Evolutionary conservation across 2,329 filamentous ascomycete species (phyloP), one percentile per base, ranked within the genome.

Genomic region (Penicillium corylophilum): DNA sequence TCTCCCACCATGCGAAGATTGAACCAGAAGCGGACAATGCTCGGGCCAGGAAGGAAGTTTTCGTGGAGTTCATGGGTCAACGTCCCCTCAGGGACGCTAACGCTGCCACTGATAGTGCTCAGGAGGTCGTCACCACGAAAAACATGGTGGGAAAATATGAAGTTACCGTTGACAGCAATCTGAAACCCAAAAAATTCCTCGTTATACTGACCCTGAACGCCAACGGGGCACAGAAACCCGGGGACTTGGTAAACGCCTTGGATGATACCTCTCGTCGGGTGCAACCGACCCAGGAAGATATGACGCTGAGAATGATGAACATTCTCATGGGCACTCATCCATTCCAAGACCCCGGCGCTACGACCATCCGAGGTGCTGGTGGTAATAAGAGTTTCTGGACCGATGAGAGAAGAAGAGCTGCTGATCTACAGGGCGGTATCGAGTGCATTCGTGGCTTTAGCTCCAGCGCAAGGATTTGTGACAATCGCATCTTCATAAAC

Each of bases 391-490:
- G 55, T 33, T 62, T 60, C 44, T 51, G 55, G 43, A 52, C 56
- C 24, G 58, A 55, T 26, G 2, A 12, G 9, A 41, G 50, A 15
- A 53, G 54, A 13, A 44, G 57, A 28, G 44, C 12, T 0, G 7
- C 16, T 4, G 23, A 53, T 7, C 56, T 62, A 1, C n/a, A 5
- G 7, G 53, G 45, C 16, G 55, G 56, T 2, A 40, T 60, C 4
- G 56, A 61, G 31, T 57, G 55, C 15, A 29, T 53, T 29, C 61
- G 61, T 16, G 61, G 60, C 3, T 56, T 50, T 48, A 61, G 50
- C 20, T 54, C 58, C 5, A 63, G 61, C 52, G 54, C 61, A 9
- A 54, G 61, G 23, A 13, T 41, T 53, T 24, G 53, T 46, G 8
- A 48, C 50, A 20, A 52, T 5, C 43, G 41, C 23, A 16, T 59